A percentile compares a stretch with the other conserved stretches of the same genome.
Evolutionary conservation across 2,329 filamentous ascomycete genomes (phyloP).

Genomic region (Xylariaceae sp.): DNA sequence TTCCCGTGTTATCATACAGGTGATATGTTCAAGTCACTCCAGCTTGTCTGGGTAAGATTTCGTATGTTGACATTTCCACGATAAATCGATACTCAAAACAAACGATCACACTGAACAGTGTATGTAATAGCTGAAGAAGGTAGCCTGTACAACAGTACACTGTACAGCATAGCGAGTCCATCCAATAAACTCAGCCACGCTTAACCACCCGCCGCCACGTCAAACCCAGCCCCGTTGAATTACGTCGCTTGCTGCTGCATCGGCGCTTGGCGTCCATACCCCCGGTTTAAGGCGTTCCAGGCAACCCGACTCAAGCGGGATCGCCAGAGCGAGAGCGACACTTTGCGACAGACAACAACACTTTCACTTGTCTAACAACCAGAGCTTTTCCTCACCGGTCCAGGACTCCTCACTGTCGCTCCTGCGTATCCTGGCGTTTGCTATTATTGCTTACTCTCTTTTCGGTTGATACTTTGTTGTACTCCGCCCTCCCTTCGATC

Average conservation of each 20-base stretch:
- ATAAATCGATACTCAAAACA: too few species aligned
- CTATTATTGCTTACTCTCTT: too few species aligned
- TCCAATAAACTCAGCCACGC: constrained; percentile 14
- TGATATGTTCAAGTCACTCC: too few species aligned
- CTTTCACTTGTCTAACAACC: constrained; percentile 3
- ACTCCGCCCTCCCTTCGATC: background rate
- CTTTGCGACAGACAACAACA: constrained; percentile 15
- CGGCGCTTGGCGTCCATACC: constrained; percentile 16
- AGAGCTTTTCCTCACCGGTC: background rate
- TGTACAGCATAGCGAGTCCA: too few species aligned
- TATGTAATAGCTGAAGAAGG: background rate
- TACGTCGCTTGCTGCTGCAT: constrained; percentile 26
- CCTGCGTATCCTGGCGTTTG: too few species aligned
- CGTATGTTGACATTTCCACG: too few species aligned
- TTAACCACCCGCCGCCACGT: constrained; percentile 12
- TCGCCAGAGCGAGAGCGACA: constrained; percentile 7
- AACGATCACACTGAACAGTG: too few species aligned
- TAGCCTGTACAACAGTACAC: too few species aligned
- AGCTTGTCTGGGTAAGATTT: too few species aligned
- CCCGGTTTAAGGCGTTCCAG: constrained; percentile 9
- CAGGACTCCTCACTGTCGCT: constrained; percentile 1
- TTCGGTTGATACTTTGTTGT: constrained; percentile 2
- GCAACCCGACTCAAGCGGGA: constrained; percentile 9
- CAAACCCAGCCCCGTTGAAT: constrained; percentile 27
- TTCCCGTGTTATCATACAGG: too few species aligned